Percentiles rank a stretch among this genome's conserved stretches.
Evolutionary conservation across 2,329 filamentous ascomycete genomes (phyloP).

Genomic region (Arthroderma sp.): DNA sequence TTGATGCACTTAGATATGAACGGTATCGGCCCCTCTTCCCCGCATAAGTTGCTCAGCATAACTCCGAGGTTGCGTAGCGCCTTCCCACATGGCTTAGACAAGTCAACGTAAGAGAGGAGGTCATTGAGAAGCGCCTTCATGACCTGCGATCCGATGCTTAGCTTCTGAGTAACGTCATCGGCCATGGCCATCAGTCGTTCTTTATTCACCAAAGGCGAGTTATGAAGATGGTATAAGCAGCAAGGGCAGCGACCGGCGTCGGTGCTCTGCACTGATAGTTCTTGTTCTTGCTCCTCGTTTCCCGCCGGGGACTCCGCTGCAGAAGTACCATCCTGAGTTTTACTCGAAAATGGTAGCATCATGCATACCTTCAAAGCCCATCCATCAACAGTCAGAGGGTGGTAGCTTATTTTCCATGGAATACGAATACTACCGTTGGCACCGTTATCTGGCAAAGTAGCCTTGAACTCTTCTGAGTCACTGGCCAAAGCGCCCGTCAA

Average conservation of each 20-base stretch:
- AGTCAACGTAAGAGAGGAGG: not conserved
- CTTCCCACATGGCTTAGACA: not conserved
- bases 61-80: not conserved
- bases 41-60: not conserved
- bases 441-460: not conserved
- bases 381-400: not conserved
- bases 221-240: not conserved
- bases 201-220: not conserved
- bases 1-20: not conserved
- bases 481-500: not conserved
- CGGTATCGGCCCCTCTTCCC: not conserved
- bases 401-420: not conserved
- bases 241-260: not conserved
- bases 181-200: not conserved
- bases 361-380: not conserved
- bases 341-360: not conserved
- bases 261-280: not conserved
- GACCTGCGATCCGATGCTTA: not conserved
- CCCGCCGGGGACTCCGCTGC: not conserved
- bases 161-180: not conserved
- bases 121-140: not conserved
- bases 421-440: not conserved
- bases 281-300: not conserved
- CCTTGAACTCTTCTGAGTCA: not conserved
- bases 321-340: not conserved